Conservation (phyloP, 1,284 basidiomycete genomes). For the Leccinum variabile region DNA sequence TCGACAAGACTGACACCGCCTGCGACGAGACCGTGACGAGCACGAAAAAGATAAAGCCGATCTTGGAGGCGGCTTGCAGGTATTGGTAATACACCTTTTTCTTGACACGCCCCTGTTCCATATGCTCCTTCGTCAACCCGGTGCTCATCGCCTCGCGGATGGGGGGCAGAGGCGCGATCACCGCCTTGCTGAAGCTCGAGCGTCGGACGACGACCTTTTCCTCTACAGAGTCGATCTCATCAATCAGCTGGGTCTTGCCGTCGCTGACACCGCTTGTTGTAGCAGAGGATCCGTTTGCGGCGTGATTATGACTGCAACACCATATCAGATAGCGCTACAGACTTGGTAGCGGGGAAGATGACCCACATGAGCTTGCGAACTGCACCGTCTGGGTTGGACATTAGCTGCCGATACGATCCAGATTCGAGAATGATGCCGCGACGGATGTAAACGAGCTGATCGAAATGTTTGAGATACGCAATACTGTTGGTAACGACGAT, state of each 20-base stretch:
- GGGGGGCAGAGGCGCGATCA: slow-evolving; percentile 37
- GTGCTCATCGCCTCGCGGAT: slow-evolving; percentile 36
- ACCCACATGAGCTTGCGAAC: slow-evolving; percentile 81
- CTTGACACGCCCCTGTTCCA: slow-evolving; percentile 84
- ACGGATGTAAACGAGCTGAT: slow-evolving; percentile 79
- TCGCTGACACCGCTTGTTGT: slow-evolving; percentile 47
- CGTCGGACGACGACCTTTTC: slow-evolving; percentile 26
- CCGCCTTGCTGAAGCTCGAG: slow-evolving; percentile 51
- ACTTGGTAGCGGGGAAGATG: neutral
- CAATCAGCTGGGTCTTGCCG: slow-evolving; percentile 28
- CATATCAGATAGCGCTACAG: neutral
- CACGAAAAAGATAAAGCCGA: slow-evolving; percentile 71
- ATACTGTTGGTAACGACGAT: slow-evolving; percentile 91
- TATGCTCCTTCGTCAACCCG: slow-evolving; percentile 72
- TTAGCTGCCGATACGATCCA: slow-evolving; percentile 67
- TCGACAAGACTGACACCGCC: slow-evolving; percentile 55
- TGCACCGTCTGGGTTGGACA: slow-evolving; percentile 66
- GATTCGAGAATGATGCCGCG: slow-evolving; percentile 85
- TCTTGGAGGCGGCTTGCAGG: slow-evolving; percentile 74
- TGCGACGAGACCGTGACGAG: slow-evolving; percentile 57
- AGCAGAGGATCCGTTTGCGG: slow-evolving; percentile 45
- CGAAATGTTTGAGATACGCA: slow-evolving; percentile 79
- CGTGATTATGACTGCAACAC: slow-evolving; percentile 17
- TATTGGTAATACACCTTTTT: slow-evolving; percentile 75
- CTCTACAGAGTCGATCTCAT: slow-evolving; percentile 14